Conservation (phyloP, 805 yeast genomes). For the Yamadazyma phyllophila region DNA sequence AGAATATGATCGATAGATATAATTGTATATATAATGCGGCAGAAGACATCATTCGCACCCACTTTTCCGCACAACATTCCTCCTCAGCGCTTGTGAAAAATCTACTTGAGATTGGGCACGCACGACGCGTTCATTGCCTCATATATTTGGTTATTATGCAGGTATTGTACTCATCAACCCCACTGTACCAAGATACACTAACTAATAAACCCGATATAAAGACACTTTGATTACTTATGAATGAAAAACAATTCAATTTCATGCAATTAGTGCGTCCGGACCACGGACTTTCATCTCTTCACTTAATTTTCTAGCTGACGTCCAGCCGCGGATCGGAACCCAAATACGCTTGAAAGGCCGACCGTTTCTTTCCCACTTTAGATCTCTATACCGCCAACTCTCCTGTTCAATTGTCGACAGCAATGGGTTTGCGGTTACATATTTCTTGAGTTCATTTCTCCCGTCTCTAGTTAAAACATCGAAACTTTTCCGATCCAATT, state of each 20-base stretch:
- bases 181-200: background rate
- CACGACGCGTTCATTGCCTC: background rate
- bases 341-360: conserved; percentile 43
- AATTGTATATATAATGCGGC: conserved; percentile 2
- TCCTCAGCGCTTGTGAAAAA: conserved; percentile 14
- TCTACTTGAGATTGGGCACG: background rate
- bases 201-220: too few relatives aligned
- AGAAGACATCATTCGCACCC: conserved; percentile 3
- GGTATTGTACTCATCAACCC: background rate
- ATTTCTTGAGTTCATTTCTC: conserved; percentile 22
- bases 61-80: conserved; percentile 5
- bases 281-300: conserved; percentile 19
- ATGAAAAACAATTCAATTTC: background rate
- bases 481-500: conserved; percentile 14
- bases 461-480: conserved; percentile 30
- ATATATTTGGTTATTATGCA: background rate
- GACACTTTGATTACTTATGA: too few relatives aligned
- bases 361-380: conserved; percentile 34
- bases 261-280: conserved; percentile 1
- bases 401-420: background rate
- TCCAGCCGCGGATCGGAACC: conserved; percentile 53
- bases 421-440: conserved; percentile 9
- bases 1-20: background rate
- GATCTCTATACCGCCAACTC: conserved; percentile 16
- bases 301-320: conserved; percentile 26